A percentile compares a stretch with the other conserved stretches of the same genome.
phyloP scores from a whole-genome alignment of 148 eudicot genomes.

The Polygonum maritimum region DNA sequence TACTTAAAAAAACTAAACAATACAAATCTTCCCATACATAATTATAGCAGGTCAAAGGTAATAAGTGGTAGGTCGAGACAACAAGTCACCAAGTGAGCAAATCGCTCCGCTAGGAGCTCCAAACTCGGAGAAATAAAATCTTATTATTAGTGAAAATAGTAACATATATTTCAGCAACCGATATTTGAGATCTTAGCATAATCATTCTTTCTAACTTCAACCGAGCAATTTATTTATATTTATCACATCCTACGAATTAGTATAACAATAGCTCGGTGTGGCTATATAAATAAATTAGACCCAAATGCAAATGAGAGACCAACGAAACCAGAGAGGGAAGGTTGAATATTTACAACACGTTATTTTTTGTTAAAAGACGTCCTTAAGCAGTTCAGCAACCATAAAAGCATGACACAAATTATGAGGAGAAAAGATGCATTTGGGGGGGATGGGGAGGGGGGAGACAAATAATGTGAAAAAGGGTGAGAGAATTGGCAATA shows the following conservation, averaged over 20 bases:
- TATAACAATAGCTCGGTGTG: too few species aligned
- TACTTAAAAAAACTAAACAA: background rate
- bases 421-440: background rate
- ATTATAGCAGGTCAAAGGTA: background rate
- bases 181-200: background rate
- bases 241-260: background rate
- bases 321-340: background rate
- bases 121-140: background rate
- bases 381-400: background rate
- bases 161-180: background rate
- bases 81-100: background rate
- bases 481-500: slow-evolving; percentile 13
- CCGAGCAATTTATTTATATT: background rate
- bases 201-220: background rate
- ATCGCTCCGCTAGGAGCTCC: background rate
- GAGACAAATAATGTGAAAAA: background rate
- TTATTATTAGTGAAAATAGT: background rate
- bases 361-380: background rate
- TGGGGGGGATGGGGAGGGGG: background rate
- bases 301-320: background rate
- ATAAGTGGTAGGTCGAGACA: background rate
- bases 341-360: background rate
- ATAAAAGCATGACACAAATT: background rate
- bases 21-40: background rate
- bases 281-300: background rate